A percentile compares a stretch with the other conserved stretches of the same genome.
Conservation (phyloP, 176 grass and related monocot species). For the Dactylis glomerata region DNA sequence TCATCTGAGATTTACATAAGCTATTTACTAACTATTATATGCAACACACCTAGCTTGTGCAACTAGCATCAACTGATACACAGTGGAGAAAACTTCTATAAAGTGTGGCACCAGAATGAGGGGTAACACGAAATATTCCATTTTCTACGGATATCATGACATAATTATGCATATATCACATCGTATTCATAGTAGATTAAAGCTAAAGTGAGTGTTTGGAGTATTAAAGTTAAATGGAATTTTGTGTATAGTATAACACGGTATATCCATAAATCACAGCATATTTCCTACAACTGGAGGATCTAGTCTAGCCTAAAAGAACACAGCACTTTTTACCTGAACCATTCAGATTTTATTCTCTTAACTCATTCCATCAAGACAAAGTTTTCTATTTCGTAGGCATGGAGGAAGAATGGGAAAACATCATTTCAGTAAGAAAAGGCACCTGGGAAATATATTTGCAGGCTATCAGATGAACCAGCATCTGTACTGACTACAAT, state of each 20-base stretch:
- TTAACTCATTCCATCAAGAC: not conserved
- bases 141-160: not conserved
- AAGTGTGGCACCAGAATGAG: not conserved
- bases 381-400: not conserved
- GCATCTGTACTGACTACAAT: constrained; percentile 48
- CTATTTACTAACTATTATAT: not conserved
- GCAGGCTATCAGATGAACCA: constrained; percentile 41
- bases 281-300: not conserved
- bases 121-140: not conserved
- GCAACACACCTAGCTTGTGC: not conserved
- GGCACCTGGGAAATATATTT: constrained; percentile 70
- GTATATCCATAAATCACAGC: not conserved
- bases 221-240: not conserved
- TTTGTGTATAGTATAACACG: not conserved
- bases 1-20: not conserved
- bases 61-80: not conserved
- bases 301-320: not conserved
- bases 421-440: constrained; percentile 20
- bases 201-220: not conserved
- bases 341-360: constrained; percentile 8
- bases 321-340: not conserved
- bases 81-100: not conserved
- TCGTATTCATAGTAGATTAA: not conserved
- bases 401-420: not conserved
- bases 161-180: constrained; percentile 8